Evolutionary conservation across 2,329 filamentous ascomycete species (phyloP).

Genomic region (Talaromyces piceae): DNA sequence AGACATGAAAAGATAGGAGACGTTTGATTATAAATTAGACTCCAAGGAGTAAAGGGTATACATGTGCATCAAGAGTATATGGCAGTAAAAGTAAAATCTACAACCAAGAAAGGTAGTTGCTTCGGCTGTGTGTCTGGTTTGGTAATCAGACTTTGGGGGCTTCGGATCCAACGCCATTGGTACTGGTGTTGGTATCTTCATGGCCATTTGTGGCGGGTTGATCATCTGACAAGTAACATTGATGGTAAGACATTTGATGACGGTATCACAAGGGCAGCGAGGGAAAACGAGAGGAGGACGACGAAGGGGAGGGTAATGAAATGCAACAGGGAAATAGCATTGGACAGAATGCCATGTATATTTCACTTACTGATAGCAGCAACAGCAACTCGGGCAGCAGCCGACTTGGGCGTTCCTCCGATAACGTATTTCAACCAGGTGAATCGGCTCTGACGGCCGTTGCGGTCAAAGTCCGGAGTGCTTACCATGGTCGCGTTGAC

Average conservation of each 20-base stretch:
- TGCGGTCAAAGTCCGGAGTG: constrained; percentile 54
- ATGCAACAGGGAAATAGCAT: constrained; percentile 8
- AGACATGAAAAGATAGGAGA: too few species aligned
- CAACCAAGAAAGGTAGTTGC: too few species aligned
- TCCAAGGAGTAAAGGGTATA: too few species aligned
- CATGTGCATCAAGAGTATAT: too few species aligned
- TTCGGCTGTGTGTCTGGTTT: too few species aligned
- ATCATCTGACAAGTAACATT: constrained; percentile 5
- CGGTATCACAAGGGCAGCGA: background rate
- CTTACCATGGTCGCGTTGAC: constrained; percentile 45
- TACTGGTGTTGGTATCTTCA: background rate
- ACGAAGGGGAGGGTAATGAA: constrained; percentile 1
- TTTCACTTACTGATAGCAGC: constrained; percentile 34
- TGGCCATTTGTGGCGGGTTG: constrained; percentile 5
- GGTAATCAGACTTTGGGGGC: background rate
- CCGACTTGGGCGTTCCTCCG: constrained; percentile 32
- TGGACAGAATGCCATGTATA: background rate
- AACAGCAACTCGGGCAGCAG: constrained; percentile 27
- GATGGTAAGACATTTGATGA: constrained; percentile 5
- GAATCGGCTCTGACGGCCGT: constrained; percentile 39
- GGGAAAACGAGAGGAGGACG: background rate
- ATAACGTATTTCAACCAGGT: constrained; percentile 34
- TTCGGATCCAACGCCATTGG: background rate
- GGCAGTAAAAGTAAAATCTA: too few species aligned
- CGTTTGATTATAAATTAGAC: too few species aligned